Percentiles rank a stretch among this genome's conserved stretches.
phyloP scores from a whole-genome alignment of 139 green algal genomes.

The Chlamydomonas sp. region DNA sequence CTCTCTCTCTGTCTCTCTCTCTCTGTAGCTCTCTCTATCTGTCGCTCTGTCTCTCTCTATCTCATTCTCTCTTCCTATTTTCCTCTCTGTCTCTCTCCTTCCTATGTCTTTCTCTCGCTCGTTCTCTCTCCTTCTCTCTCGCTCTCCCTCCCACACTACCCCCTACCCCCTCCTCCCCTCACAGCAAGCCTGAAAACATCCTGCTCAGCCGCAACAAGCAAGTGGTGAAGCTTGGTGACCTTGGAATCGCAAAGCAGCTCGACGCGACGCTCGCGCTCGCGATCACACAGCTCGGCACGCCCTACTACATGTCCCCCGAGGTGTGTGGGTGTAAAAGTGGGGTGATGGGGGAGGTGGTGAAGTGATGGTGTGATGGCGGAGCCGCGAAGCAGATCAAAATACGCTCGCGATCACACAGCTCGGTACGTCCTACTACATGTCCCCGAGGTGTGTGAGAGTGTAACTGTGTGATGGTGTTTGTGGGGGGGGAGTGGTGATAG shows the following conservation, averaged over 20 bases:
- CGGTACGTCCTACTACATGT: conserved; percentile 37
- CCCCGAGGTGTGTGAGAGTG: not conserved
- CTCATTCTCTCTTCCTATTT: too few species aligned
- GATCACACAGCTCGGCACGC: conserved; percentile 41
- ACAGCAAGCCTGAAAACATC: conserved; percentile 48
- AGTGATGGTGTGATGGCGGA: conserved; percentile 79
- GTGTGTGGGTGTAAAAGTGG: not conserved
- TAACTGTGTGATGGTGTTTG: too few species aligned
- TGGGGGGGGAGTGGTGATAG: too few species aligned
- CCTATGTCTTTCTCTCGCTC: too few species aligned
- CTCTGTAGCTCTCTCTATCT: too few species aligned
- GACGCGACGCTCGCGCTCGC: conserved; percentile 51
- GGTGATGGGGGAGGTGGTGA: too few species aligned
- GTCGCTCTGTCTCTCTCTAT: too few species aligned
- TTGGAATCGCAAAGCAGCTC: conserved; percentile 76
- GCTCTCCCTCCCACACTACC: too few species aligned
- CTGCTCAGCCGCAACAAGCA: conserved; percentile 24
- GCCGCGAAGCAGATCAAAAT: conserved; percentile 67
- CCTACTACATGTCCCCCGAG: conserved; percentile 32
- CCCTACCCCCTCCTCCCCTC: too few species aligned
- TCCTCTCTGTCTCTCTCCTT: too few species aligned
- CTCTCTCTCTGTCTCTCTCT: too few species aligned
- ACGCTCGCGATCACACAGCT: conserved; percentile 45
- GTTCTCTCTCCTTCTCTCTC: too few species aligned
- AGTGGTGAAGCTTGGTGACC: conserved; percentile 73